Base-by-base conservation (phyloP, 768 basidiomycete genomes). In the Gymnopilus junonius region DNA sequence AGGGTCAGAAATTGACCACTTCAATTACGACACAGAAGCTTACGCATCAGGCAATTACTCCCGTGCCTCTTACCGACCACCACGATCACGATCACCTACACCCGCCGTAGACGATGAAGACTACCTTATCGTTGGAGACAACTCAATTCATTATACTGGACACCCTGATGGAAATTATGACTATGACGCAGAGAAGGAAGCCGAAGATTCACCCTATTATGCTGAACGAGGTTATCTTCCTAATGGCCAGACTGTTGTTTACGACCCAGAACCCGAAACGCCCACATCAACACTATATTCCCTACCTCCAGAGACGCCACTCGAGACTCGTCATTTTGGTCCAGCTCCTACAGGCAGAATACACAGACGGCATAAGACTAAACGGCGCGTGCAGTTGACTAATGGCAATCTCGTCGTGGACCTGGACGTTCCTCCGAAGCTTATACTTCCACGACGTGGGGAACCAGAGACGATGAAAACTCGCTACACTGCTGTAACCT, bases 361-460 rank as follows among this genome's bases (percentile, higher is more conserved):
- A 29, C 76, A 87, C 35, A 84, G 95, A 55, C 82, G 95, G 61
- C 87, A 91, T 76, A 85, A 85, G 69, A 82, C 83, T 3, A 95
- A 88, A 79, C 93, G 93, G 73, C 85, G 89, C 20, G 91, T 97
- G 17, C 88, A 88, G 65, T 79, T 94, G 60, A 94, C 91, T 45
- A 89, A 92, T 70, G 96, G 96, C 8, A 94, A 97, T 73, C 83
- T 97, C 45, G 93, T 97, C 15, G 80, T 95, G 15, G 89, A 95
- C 66, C 79, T 95, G 59, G 83, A 86, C 50, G 92, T 97, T 2
- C 96, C 96, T 7, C 88, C 92, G 3, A 91, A 90, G 69, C 81
- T 98, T 40, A 86, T 95, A 20, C 75, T 97, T 62, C 90, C 92
- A 31, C 75, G 91, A 69, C 76, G 83, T 48, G 86, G 90, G 61